These are phyloP conservation scores for Apiospora hydei DNA, from an alignment of 2,329 filamentous ascomycete species.

Conservation along the genomic window DNA sequence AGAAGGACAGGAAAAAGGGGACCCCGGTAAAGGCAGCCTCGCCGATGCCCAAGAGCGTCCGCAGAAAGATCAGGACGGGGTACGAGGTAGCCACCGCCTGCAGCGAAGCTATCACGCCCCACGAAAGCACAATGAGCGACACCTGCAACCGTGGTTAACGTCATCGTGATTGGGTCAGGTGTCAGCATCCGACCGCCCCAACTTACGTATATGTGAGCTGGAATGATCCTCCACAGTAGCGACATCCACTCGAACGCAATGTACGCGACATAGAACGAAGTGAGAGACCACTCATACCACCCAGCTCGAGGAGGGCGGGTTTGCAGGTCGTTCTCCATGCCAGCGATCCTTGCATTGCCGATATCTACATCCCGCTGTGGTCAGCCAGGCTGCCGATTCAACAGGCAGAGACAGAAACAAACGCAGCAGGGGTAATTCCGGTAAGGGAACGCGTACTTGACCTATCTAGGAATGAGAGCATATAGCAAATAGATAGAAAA, in stretches of 20 bases:
- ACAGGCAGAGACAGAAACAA: neutral
- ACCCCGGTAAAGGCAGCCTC: conserved; percentile 72
- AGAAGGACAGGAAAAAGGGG: conserved; percentile 70
- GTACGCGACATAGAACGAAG: conserved; percentile 69
- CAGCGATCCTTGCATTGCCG: conserved; percentile 68
- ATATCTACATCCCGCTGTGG: conserved; percentile 53
- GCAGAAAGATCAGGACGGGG: conserved; percentile 61
- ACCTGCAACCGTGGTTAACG: conserved; percentile 26
- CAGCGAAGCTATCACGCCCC: conserved; percentile 80
- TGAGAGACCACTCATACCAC: conserved; percentile 68
- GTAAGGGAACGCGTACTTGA: conserved; percentile 66
- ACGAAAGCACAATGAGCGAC: conserved; percentile 70
- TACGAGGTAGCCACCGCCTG: conserved; percentile 73
- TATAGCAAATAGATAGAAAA: conserved; percentile 83
- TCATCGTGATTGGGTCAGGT: neutral
- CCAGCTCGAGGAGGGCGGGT: conserved; percentile 51
- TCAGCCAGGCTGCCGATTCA: neutral
- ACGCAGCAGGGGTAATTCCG: neutral
- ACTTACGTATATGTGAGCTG: conserved; percentile 65
- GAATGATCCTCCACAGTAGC: conserved; percentile 65
- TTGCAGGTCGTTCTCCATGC: conserved; percentile 68
- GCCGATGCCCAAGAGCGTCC: conserved; percentile 65
- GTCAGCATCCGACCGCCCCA: conserved; percentile 23
- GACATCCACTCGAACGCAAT: conserved; percentile 72
- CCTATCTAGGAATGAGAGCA: conserved; percentile 85